Base-by-base conservation (phyloP, 805 yeast species). In the Candida caryicola region DNA sequence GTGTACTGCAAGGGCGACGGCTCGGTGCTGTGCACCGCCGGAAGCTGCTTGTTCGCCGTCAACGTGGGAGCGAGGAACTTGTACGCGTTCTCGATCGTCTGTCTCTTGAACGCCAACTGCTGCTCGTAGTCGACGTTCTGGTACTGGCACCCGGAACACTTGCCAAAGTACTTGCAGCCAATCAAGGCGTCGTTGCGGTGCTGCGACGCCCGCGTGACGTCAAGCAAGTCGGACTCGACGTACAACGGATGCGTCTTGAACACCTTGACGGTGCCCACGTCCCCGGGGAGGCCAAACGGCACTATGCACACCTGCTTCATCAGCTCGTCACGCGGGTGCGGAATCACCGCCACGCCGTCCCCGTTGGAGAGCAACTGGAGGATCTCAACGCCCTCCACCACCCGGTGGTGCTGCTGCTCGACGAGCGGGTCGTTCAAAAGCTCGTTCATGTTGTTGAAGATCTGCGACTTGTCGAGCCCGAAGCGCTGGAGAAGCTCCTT, bases 71-170 rank as follows among this genome's bases (percentile, higher is more conserved):
- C 88, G 55, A 87, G 82, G 57, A 73, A 84, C 43, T 76, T 74
- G 64, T 79, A 93, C 1, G 99, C 99, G 53, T 86, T 85, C 17
- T 60, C 72, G 18, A 93, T 84, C 2, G 95, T 89, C 18, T 77
- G 65, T 44, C 77, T 74, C 59, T 93, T 93, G 54, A 85, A 72
- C 36, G 61, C 64, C 37, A 93, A 68, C 63, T 91, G 98, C 29
- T 80, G 71, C 1, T 72, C 73, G 57, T 93, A 93, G 2, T 76
- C 70, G 23, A 89, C 65, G 59, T 79, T 79, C 58, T 93, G 98
- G 57, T 81, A 88, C 64, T 93, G 98, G 60, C 98, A 90, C 3
- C 98, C 98, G 1, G 95, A 86, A 59, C 97, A 90, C 46, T 79
- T 78, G 10, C 95, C 95, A 64, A 91, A 93, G 64, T 93, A 93